Evolutionary conservation across 2,329 filamentous ascomycete genomes (phyloP).

Genomic region (Huntiella moniliformis): DNA sequence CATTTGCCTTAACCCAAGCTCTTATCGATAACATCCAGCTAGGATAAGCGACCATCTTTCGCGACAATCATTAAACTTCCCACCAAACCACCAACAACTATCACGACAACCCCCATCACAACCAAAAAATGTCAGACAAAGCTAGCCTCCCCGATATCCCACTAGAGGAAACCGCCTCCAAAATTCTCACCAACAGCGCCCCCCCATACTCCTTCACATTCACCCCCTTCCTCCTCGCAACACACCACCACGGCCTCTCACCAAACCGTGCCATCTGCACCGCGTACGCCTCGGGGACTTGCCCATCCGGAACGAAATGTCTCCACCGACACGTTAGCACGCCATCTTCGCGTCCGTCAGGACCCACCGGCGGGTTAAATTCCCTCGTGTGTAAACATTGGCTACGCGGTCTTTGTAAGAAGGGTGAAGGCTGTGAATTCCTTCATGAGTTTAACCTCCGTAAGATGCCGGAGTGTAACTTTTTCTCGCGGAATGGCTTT

Average conservation of each 20-base stretch:
- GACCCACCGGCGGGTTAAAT: conserved; percentile 40
- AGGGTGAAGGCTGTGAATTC: conserved; percentile 92
- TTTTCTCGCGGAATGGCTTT: conserved; percentile 82
- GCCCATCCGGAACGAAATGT: conserved; percentile 67
- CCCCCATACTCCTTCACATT: conserved; percentile 59
- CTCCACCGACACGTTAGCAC: conserved; percentile 56
- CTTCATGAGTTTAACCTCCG: conserved; percentile 96
- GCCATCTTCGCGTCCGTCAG: conserved; percentile 21
- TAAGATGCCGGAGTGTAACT: conserved; percentile 97
- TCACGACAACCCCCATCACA: conserved; percentile 14
- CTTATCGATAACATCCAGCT: not conserved
- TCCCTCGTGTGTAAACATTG: conserved; percentile 97
- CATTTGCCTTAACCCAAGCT: too few relatives aligned
- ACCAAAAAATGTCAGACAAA: conserved; percentile 12
- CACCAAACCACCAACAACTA: not conserved
- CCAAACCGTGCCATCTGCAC: conserved; percentile 67
- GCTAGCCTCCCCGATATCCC: too few relatives aligned
- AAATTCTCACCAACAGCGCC: conserved; percentile 38
- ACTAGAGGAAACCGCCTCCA: conserved; percentile 15
- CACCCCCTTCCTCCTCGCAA: conserved; percentile 64
- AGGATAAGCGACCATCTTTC: not conserved
- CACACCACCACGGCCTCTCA: conserved; percentile 69
- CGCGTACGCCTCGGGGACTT: conserved; percentile 69
- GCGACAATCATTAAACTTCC: conserved; percentile 1
- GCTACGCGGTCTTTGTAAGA: conserved; percentile 92